Evolutionary conservation across 1,284 basidiomycete genomes (phyloP).

Genomic region (Marasmius oreades): DNA sequence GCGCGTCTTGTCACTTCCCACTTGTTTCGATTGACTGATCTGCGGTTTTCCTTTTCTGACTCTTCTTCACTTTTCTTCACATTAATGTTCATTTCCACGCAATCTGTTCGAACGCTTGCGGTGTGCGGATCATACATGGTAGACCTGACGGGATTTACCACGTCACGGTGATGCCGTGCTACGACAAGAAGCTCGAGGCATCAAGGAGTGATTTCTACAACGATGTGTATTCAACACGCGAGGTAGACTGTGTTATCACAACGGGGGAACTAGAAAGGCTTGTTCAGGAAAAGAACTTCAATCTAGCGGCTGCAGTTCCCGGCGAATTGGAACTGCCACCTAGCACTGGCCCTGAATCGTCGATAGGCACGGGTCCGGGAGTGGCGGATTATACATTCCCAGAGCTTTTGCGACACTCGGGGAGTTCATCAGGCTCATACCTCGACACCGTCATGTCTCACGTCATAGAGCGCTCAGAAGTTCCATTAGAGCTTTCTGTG

Average conservation of each 20-base stretch:
- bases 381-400: conserved; percentile 43
- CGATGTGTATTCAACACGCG: conserved; percentile 74
- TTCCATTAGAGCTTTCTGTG: conserved; percentile 50
- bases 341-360: not conserved
- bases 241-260: conserved; percentile 97
- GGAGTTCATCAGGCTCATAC: conserved; percentile 93
- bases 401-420: conserved; percentile 74
- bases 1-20: conserved; percentile 27
- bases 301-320: conserved; percentile 57
- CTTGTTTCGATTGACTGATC: not conserved
- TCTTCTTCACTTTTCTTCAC: not conserved
- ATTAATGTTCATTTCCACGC: not conserved
- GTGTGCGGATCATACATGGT: not conserved
- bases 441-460: conserved; percentile 73
- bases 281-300: conserved; percentile 80
- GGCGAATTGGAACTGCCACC: conserved; percentile 37
- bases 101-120: not conserved
- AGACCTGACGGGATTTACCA: conserved; percentile 90
- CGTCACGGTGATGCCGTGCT: conserved; percentile 98
- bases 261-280: conserved; percentile 93
- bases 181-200: conserved; percentile 99
- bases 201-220: conserved; percentile 90
- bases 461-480: conserved; percentile 34
- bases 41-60: not conserved
- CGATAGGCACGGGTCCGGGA: not conserved